A percentile compares a stretch with the other conserved stretches of the same genome.
Evolutionary conservation across 305 asterid genomes (phyloP).

Genomic region (Fraxinus ornus): DNA sequence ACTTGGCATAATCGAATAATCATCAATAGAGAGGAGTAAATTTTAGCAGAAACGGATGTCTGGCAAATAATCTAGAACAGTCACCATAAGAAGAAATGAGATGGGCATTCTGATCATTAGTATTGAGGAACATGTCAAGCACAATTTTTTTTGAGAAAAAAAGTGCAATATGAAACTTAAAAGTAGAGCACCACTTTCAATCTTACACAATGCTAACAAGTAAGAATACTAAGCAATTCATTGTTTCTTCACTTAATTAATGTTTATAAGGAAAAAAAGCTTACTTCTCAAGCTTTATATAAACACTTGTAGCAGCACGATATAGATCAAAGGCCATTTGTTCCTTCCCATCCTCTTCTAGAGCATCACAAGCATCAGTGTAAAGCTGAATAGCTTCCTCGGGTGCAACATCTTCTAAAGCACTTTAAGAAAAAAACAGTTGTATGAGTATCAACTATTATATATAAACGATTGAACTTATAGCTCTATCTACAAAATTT

Average conservation of each 20-base stretch:
- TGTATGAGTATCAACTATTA: constrained; percentile 28
- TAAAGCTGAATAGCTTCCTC: constrained; percentile 83
- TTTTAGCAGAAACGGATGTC: background rate
- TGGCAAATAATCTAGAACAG: background rate
- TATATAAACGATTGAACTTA: background rate
- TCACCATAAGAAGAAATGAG: too few species aligned
- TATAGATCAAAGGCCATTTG: constrained; percentile 96
- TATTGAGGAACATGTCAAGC: background rate
- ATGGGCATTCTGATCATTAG: background rate
- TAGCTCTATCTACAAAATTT: background rate
- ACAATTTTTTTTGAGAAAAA: background rate
- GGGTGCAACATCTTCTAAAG: constrained; percentile 79
- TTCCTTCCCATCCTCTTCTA: constrained; percentile 95
- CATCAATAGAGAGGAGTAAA: background rate
- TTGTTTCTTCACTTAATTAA: background rate
- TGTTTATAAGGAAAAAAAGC: constrained; percentile 20
- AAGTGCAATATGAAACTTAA: background rate
- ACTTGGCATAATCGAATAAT: too few species aligned
- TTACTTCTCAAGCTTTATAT: constrained; percentile 90
- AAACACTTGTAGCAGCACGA: constrained; percentile 77
- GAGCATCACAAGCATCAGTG: constrained; percentile 69
- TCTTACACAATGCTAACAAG: constrained; percentile 4
- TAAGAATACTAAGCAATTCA: background rate
- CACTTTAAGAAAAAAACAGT: constrained; percentile 45
- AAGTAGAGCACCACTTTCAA: constrained; percentile 6